phyloP scores from a whole-genome alignment of 164 flowering plant species.

The Akebia trifoliata region DNA sequence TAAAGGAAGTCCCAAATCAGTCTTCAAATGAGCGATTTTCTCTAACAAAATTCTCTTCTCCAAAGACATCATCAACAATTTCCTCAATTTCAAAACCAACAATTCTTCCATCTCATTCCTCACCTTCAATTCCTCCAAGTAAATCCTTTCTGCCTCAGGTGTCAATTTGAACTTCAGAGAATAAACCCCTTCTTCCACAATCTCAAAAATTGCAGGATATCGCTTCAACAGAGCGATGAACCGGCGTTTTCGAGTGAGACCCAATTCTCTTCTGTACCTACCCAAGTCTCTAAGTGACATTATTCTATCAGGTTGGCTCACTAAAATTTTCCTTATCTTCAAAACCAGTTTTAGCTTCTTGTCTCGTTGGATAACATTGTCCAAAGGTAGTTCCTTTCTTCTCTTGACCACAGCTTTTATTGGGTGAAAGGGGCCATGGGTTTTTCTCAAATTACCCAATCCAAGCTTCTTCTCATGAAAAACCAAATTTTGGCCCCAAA shows the following conservation, averaged over 20 bases:
- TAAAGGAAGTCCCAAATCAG: constrained; percentile 78
- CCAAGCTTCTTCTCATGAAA: constrained; percentile 20
- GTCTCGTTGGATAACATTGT: constrained; percentile 82
- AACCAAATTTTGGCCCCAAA: constrained; percentile 48
- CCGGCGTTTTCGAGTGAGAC: constrained; percentile 54
- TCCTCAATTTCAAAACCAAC: constrained; percentile 69
- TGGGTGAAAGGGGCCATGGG: constrained; percentile 33
- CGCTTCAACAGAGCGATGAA: constrained; percentile 73
- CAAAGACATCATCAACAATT: constrained; percentile 89
- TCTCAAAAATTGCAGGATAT: constrained; percentile 79
- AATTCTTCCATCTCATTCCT: constrained; percentile 77
- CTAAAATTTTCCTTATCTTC: constrained; percentile 75
- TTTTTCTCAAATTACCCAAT: constrained; percentile 22
- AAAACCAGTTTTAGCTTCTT: constrained; percentile 85
- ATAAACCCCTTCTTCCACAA: constrained; percentile 86
- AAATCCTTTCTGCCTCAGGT: constrained; percentile 77
- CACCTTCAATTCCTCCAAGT: constrained; percentile 73
- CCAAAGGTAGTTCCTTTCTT: constrained; percentile 84
- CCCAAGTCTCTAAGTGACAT: constrained; percentile 79
- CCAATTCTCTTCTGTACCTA: constrained; percentile 58
- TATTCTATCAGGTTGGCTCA: constrained; percentile 64
- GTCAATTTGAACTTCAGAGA: constrained; percentile 63
- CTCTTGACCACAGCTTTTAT: constrained; percentile 78
- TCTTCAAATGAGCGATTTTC: constrained; percentile 76
- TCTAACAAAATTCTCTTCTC: constrained; percentile 77